Conservation (phyloP, 1,284 basidiomycete genomes). For the Heliocybe sulcata region DNA sequence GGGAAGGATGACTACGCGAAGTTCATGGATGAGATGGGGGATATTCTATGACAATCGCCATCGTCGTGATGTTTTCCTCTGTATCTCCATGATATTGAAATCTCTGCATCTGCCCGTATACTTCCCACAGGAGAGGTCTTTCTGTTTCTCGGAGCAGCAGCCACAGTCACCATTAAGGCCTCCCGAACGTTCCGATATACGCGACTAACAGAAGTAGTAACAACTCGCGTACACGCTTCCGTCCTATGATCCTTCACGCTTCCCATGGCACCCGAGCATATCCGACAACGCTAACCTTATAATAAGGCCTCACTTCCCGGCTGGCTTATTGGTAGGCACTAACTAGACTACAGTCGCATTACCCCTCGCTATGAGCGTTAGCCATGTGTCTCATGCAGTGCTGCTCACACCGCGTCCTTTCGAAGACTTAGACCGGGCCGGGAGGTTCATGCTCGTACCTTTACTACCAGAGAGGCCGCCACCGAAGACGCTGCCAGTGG, state of each 20-base stretch:
- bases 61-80: background rate
- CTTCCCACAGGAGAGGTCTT: background rate
- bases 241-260: background rate
- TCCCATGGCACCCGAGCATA: background rate
- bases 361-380: background rate
- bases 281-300: background rate
- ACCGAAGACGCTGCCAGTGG: conserved; percentile 52
- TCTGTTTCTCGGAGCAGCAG: background rate
- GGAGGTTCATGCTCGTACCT: conserved; percentile 58
- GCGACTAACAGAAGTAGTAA: no score
- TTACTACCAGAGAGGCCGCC: conserved; percentile 48
- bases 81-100: background rate
- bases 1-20: conserved; percentile 67
- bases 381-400: conserved; percentile 10
- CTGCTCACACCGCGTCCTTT: conserved; percentile 33
- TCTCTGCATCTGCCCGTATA: background rate
- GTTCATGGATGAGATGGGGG: conserved; percentile 69
- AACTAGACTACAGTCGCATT: background rate
- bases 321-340: no score
- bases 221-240: background rate
- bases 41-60: conserved; percentile 27
- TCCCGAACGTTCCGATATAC: background rate
- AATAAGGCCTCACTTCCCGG: background rate
- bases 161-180: background rate
- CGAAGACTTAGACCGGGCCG: conserved; percentile 36